Evolutionary conservation across 106 monocot genomes (phyloP).

Genomic region (Acorus calamus): DNA sequence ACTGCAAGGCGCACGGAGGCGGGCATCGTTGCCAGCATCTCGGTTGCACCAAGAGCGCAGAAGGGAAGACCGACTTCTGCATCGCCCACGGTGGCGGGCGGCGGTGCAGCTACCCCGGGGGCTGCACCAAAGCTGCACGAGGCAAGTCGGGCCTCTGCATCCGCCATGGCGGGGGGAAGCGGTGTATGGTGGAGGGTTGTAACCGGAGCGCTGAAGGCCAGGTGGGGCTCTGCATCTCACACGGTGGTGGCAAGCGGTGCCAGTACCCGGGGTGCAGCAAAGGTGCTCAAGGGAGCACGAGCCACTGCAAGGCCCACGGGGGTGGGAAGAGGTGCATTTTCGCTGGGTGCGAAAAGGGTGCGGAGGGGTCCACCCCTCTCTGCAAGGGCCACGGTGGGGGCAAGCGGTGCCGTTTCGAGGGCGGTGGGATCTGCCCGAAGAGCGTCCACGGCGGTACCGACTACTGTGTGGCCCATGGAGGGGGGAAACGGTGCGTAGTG

Average conservation of each 20-base stretch:
- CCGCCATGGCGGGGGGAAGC: conserved; percentile 84
- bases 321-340: conserved; percentile 87
- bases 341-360: conserved; percentile 86
- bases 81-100: conserved; percentile 97
- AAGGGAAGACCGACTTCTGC: conserved; percentile 86
- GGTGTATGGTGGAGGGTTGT: conserved; percentile 65
- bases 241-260: conserved; percentile 88
- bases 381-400: conserved; percentile 96
- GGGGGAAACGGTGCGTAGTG: conserved; percentile 69
- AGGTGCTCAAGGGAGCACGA: conserved; percentile 91
- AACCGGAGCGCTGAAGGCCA: conserved; percentile 80
- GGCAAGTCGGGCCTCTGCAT: conserved; percentile 86
- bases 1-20: conserved; percentile 91
- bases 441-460: conserved; percentile 93
- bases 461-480: conserved; percentile 94
- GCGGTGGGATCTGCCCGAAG: conserved; percentile 83
- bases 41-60: conserved; percentile 91
- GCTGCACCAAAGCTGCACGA: conserved; percentile 76
- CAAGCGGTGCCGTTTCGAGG: conserved; percentile 63
- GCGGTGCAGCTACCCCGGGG: conserved; percentile 35
- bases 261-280: conserved; percentile 48
- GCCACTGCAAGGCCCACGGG: conserved; percentile 88
- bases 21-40: conserved; percentile 69
- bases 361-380: conserved; percentile 77
- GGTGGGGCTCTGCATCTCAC: conserved; percentile 84